Percentiles rank a stretch among this genome's conserved stretches.
Conservation (phyloP, 2,329 filamentous ascomycete genomes). For the Ophiocordyceps camponoti-rufipedis region DNA sequence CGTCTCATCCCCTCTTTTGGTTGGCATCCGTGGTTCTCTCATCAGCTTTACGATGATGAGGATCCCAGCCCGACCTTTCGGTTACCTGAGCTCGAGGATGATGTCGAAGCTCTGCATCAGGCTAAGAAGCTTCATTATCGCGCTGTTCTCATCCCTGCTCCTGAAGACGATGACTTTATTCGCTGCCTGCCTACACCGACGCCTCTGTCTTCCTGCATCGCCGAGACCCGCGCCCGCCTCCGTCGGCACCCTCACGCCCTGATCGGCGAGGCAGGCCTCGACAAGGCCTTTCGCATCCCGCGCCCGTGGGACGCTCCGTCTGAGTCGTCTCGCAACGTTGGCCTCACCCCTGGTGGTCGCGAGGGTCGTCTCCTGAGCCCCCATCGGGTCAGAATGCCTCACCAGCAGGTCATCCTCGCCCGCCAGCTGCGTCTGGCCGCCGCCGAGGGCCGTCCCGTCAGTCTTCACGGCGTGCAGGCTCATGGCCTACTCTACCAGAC, state of each 20-base stretch:
- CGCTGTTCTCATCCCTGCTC: slow-evolving; percentile 41
- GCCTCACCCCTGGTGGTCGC: slow-evolving; percentile 48
- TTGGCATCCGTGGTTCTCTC: slow-evolving; percentile 77
- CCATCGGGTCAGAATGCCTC: slow-evolving; percentile 46
- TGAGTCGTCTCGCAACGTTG: slow-evolving; percentile 9
- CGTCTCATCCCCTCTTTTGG: slow-evolving; percentile 53
- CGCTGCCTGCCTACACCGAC: slow-evolving; percentile 38
- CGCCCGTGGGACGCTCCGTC: slow-evolving; percentile 27
- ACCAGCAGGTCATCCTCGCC: slow-evolving; percentile 48
- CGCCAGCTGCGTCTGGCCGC: slow-evolving; percentile 57
- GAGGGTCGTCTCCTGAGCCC: slow-evolving; percentile 51
- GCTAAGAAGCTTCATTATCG: slow-evolving; percentile 43
- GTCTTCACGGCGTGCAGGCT: slow-evolving; percentile 57
- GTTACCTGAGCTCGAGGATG: slow-evolving; percentile 4
- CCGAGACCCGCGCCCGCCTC: slow-evolving; percentile 36
- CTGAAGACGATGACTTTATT: slow-evolving; percentile 22
- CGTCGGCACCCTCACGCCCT: slow-evolving; percentile 42
- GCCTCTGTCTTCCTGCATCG: slow-evolving; percentile 39
- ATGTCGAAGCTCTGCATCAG: slow-evolving; percentile 6
- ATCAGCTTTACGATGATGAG: slow-evolving; percentile 52
- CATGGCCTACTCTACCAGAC: slow-evolving; percentile 53
- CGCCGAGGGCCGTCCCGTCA: slow-evolving; percentile 45
- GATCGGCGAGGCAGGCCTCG: slow-evolving; percentile 61
- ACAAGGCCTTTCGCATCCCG: slow-evolving; percentile 61
- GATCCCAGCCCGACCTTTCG: slow-evolving; percentile 18